phyloP scores from a whole-genome alignment of 805 yeast species.

The Metschnikowia santaceciliae region DNA sequence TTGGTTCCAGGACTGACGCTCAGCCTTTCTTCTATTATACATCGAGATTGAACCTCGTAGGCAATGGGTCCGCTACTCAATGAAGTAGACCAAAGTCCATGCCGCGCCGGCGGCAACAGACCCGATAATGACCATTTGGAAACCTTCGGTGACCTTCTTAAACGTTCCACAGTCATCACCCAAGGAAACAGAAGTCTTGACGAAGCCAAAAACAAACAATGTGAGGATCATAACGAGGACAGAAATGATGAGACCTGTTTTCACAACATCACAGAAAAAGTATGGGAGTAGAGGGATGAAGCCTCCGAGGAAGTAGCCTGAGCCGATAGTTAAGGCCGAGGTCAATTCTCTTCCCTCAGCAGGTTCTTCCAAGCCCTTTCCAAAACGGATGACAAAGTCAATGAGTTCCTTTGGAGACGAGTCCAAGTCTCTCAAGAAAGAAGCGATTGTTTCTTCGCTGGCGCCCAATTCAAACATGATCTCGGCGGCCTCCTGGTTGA shows the following conservation, averaged over 20 bases:
- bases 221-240: conserved; percentile 82
- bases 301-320: conserved; percentile 87
- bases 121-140: conserved; percentile 92
- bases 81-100: conserved; percentile 80
- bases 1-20: neutral
- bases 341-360: conserved; percentile 86
- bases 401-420: conserved; percentile 73
- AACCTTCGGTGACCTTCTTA: conserved; percentile 70
- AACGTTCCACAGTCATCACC: conserved; percentile 65
- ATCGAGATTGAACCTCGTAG: conserved; percentile 1
- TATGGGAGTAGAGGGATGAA: conserved; percentile 88
- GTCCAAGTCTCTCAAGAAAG: conserved; percentile 75
- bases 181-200: conserved; percentile 80
- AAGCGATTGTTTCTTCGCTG: conserved; percentile 66
- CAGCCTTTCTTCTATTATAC: conserved; percentile 4
- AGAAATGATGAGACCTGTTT: conserved; percentile 69
- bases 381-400: conserved; percentile 82
- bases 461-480: conserved; percentile 72
- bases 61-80: conserved; percentile 39
- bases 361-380: conserved; percentile 93
- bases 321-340: conserved; percentile 86
- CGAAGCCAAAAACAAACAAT: conserved; percentile 79
- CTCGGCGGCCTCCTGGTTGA: conserved; percentile 78
- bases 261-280: conserved; percentile 75
- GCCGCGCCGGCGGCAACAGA: conserved; percentile 98